A percentile compares a stretch with the other conserved stretches of the same genome.
phyloP scores from a whole-genome alignment of 495 filamentous ascomycete genomes.

The Lasiosphaeris hirsuta region DNA sequence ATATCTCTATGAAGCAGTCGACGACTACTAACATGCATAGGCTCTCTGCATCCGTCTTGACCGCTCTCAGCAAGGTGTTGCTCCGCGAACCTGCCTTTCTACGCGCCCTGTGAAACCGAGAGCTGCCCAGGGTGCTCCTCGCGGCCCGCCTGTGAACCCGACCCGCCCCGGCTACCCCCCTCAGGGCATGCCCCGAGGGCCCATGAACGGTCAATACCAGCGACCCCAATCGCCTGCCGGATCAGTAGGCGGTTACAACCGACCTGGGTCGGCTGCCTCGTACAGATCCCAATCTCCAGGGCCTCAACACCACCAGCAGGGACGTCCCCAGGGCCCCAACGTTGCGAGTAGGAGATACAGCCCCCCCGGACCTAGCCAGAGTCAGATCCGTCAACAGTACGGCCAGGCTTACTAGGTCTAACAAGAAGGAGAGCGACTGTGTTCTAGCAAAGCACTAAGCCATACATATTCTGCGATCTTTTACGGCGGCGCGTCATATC shows the following conservation, averaged over 20 bases:
- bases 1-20: neutral
- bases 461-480: too few relatives aligned
- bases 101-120: conserved; percentile 82
- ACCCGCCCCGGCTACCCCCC: conserved; percentile 9
- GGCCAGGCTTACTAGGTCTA: conserved; percentile 45
- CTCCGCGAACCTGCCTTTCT: conserved; percentile 89
- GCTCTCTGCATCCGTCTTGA: conserved; percentile 90
- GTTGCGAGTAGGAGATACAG: conserved; percentile 41
- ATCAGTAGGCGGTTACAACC: conserved; percentile 37
- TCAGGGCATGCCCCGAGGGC: neutral
- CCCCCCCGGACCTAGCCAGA: conserved; percentile 59
- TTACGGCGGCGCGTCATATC: too few relatives aligned
- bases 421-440: too few relatives aligned
- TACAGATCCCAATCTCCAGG: conserved; percentile 11
- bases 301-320: conserved; percentile 16
- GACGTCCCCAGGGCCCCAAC: conserved; percentile 33
- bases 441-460: too few relatives aligned
- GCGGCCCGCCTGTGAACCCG: conserved; percentile 26
- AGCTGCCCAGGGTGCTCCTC: conserved; percentile 8
- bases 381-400: conserved; percentile 40
- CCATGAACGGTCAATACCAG: neutral
- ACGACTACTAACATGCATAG: conserved; percentile 49
- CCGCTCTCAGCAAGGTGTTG: conserved; percentile 87
- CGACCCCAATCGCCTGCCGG: conserved; percentile 20
- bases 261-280: conserved; percentile 8